Evolutionary conservation across 495 filamentous ascomycete genomes (phyloP), one percentile per base, ranked within the genome.

Genomic region (Pyrenula massariospora): DNA sequence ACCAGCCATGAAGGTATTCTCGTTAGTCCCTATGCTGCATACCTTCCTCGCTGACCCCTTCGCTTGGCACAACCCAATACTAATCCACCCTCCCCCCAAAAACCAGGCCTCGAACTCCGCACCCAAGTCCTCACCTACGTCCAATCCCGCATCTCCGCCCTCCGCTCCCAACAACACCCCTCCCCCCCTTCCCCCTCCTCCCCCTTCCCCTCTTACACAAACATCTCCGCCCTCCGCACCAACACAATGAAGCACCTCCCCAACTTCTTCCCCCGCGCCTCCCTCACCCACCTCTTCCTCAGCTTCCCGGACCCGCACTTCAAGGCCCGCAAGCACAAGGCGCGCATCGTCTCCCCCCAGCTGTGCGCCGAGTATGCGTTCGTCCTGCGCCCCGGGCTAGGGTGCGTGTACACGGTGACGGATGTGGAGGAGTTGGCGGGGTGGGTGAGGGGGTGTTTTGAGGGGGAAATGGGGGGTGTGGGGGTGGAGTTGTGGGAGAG

Each of bases 291-390:
- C 67, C 86, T 96, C 66, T 98, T 96, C 68, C 87, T 98, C 65
- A 96, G 93, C 74, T 98, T 98, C 71, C 93, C 93, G 0, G 93
- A 98, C 65, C 93, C 93, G 59, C 93, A 98, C 68, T 98, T 98
- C 76, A 98, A 98, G 73, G 81, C 86, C 22, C 83, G 92, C 53
- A 98, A 98, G 72, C 94, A 96, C 71, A 98, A 97, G 70, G 89
- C 90, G 56, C 75, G 93, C 3, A 98, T 98, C 64, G 85, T 98
- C 22, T 89, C 87, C n/a, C 77, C 86, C 52, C 88, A 86, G 3
- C 73, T 98, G 56, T 88, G 87, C 62, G 86, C 88, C 0, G 93
- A 98, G 70, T 98, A 98, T 69, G 93, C 93, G 0, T 98, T 88
- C 65, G 86, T 87, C 10, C 62, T 98, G 59, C 74, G 77, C 52